phyloP scores from a whole-genome alignment of 106 monocot genomes.

The Dioscorea dumetorum region DNA sequence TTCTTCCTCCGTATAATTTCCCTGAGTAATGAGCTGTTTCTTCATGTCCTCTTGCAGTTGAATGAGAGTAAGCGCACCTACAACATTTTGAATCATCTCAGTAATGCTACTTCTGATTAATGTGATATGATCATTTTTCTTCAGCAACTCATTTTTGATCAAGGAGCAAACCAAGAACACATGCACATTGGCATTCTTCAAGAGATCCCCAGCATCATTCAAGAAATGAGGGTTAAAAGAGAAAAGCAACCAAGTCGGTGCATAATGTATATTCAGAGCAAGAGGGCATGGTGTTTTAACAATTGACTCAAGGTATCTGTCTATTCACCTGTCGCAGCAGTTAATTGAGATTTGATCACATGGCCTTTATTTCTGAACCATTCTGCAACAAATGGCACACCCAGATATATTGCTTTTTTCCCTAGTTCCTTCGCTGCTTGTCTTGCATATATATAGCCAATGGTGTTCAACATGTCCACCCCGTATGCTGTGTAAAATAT shows the following conservation, averaged over 20 bases:
- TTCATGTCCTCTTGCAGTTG: slow-evolving; percentile 96
- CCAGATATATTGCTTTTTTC: slow-evolving; percentile 87
- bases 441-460: slow-evolving; percentile 91
- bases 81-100: not conserved
- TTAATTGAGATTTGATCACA: slow-evolving; percentile 94
- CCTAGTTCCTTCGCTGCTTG: slow-evolving; percentile 97
- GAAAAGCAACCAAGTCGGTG: no score
- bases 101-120: no score
- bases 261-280: no score
- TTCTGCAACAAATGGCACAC: slow-evolving; percentile 90
- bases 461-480: slow-evolving; percentile 91
- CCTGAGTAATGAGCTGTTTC: slow-evolving; percentile 75
- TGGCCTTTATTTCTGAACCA: slow-evolving; percentile 99
- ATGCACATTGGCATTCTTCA: not conserved
- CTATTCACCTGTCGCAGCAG: slow-evolving; percentile 84
- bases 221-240: not conserved
- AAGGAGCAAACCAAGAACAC: not conserved
- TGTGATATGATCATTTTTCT: no score
- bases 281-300: not conserved
- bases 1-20: slow-evolving; percentile 73
- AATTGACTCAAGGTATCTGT: not conserved
- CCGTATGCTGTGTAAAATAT: slow-evolving; percentile 72
- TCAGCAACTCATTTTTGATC: no score
- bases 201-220: not conserved
- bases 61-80: slow-evolving; percentile 90